A percentile compares a stretch with the other conserved stretches of the same genome.
These are phyloP conservation scores for Penicillium sp. DNA, from an alignment of 2,329 filamentous ascomycete genomes.

Conservation along the genomic window DNA sequence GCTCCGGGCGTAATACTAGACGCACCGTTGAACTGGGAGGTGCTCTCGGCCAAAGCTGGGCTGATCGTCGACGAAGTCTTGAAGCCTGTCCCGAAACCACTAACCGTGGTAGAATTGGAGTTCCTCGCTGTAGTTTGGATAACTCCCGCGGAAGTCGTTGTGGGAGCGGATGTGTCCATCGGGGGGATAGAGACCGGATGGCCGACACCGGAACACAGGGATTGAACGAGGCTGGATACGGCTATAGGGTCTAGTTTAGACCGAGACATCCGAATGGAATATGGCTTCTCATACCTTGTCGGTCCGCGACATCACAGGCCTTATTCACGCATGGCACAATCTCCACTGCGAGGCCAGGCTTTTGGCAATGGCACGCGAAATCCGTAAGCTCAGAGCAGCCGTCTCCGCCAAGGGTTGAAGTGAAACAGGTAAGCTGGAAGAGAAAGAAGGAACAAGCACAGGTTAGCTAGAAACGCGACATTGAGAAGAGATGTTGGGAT, in stretches of 20 bases:
- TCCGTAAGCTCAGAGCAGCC: slow-evolving; percentile 7
- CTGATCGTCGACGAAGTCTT: background rate
- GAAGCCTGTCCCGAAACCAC: background rate
- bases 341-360: slow-evolving; percentile 2
- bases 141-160: background rate
- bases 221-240: background rate
- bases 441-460: background rate
- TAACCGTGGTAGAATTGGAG: slow-evolving; percentile 1
- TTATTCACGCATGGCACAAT: slow-evolving; percentile 4
- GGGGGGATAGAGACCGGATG: slow-evolving; percentile 1
- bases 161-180: background rate
- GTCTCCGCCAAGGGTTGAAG: background rate
- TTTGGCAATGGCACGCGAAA: slow-evolving; percentile 4
- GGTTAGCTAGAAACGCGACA: background rate
- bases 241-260: background rate
- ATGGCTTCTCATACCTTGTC: background rate
- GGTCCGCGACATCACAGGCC: slow-evolving; percentile 1
- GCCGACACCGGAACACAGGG: slow-evolving; percentile 2
- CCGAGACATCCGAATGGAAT: background rate
- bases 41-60: background rate
- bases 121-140: background rate
- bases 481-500: background rate
- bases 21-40: background rate
- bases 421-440: slow-evolving; percentile 2
- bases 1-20: background rate